Conservation (phyloP, 371 early-diverging fungal species). For the Mortierella sp. region DNA sequence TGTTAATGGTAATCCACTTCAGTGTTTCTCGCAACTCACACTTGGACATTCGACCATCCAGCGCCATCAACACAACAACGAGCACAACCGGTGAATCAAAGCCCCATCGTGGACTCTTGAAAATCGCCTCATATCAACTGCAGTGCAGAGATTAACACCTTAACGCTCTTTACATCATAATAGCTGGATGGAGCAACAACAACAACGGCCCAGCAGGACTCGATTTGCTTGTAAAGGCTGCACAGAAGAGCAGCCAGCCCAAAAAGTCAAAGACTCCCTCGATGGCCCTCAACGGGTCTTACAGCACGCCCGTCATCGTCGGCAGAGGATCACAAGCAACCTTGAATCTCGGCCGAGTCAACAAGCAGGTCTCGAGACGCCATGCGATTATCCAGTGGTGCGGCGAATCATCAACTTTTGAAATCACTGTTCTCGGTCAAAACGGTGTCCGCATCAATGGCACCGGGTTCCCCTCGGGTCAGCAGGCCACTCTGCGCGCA, state of each 20-base stretch:
- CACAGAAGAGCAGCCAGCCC: constrained; percentile 28
- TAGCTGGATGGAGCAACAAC: constrained; percentile 27
- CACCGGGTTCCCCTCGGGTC: constrained; percentile 49
- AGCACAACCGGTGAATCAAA: not conserved
- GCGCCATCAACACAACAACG: not conserved
- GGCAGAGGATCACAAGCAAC: constrained; percentile 71
- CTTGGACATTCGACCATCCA: not conserved
- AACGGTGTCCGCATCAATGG: constrained; percentile 65
- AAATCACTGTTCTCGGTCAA: constrained; percentile 67
- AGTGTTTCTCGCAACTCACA: not conserved
- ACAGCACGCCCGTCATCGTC: constrained; percentile 63
- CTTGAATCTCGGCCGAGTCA: constrained; percentile 70
- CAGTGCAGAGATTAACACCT: constrained; percentile 3
- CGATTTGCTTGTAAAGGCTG: constrained; percentile 44
- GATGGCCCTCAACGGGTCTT: constrained; percentile 60
- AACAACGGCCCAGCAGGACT: constrained; percentile 28
- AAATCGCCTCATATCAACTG: not conserved
- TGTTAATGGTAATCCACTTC: constrained; percentile 28
- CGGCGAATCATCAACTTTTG: constrained; percentile 49
- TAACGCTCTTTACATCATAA: not conserved
- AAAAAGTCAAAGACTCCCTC: constrained; percentile 32
- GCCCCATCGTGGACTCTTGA: not conserved
- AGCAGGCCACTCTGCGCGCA: constrained; percentile 31
- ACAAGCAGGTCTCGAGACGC: constrained; percentile 70
- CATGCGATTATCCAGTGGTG: constrained; percentile 69